Evolutionary conservation across 352 stramenopile species (phyloP), one percentile per base, ranked within the genome.

Genomic region (Phytophthora sp.): DNA sequence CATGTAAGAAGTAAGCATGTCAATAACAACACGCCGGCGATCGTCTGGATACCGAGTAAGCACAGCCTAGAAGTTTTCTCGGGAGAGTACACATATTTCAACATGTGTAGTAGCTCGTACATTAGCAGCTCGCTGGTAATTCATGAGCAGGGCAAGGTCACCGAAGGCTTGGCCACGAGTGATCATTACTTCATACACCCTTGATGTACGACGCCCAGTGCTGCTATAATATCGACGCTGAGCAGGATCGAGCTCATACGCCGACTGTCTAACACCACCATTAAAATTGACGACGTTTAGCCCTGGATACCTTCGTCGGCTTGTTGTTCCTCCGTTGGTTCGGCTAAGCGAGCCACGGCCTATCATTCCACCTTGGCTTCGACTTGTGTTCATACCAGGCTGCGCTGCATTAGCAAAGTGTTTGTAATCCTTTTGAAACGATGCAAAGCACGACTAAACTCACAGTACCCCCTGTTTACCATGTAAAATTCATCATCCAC

Each of bases 401-500:
- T 57, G 15, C 24, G 42, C 17, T 37, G 23, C 4, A 35, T 20
- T 28, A 71, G 23, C 3, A 56, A 51, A 8, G 63, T 68, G 0
- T 39, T 64, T 0, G 63, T 60, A 3, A 72, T 45, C 39, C 74
- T 42, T 43, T 87, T 72, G 31, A 76, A 66, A 27, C 54, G 62
- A 9, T 77, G 59, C 0, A 57, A 15, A 1, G 66, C 65, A 4
- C 56, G 26, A n/a, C 49, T 50, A 2, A 89, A 50, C 51, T 89
- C 74, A 34, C 82, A 90, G 11, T 74, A 63, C 0, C 80, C 84
- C 0, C 77, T 72, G 32, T 91, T 87, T 20, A 93, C 73, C 59
- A 91, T 88, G 66, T 83, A 93, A 56, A 86, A 87, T 18, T 91
- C 75, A 24, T 77, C 69, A 30, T 74, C 79, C 0, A 88, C 73